These are phyloP conservation scores for Smallanthus sonchifolius DNA, from an alignment of 129 eudicot species.

Conservation along the genomic window DNA sequence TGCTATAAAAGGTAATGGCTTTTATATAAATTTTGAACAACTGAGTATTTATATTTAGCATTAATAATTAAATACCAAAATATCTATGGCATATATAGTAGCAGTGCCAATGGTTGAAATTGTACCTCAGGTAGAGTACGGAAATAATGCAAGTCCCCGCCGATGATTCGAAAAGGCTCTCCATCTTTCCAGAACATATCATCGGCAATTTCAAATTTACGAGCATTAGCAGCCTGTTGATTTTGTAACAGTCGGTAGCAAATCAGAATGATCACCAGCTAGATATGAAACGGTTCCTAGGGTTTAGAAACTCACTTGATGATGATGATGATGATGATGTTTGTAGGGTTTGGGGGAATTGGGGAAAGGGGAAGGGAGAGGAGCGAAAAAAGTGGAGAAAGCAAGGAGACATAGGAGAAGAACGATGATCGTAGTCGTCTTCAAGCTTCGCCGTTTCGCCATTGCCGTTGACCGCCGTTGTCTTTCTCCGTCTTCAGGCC, in stretches of 20 bases:
- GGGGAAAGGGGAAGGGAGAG: conserved; percentile 17
- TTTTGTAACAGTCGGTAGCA: not conserved
- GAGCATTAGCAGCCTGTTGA: conserved; percentile 25
- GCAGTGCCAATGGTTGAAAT: not conserved
- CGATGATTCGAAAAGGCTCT: conserved; percentile 77
- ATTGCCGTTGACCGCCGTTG: conserved; percentile 8
- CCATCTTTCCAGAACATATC: conserved; percentile 95
- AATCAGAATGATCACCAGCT: not conserved
- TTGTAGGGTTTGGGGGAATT: conserved; percentile 12
- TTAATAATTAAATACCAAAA: not conserved
- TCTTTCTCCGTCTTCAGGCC: not conserved
- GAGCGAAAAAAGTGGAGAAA: conserved; percentile 28
- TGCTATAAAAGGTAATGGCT: not conserved
- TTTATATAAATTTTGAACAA: not conserved
- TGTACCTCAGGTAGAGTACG: conserved; percentile 77
- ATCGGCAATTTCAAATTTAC: conserved; percentile 67
- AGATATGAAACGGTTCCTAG: not conserved
- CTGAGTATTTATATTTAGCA: not conserved
- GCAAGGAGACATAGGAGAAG: conserved; percentile 24
- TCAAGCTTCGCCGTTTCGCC: conserved; percentile 29
- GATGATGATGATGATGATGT: conserved; percentile 13
- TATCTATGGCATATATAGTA: not conserved
- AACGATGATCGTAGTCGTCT: conserved; percentile 5
- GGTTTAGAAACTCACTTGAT: conserved; percentile 13
- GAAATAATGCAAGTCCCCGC: conserved; percentile 94